phyloP scores from a whole-genome alignment of 2,329 filamentous ascomycete species.

The Periconia sp. region DNA sequence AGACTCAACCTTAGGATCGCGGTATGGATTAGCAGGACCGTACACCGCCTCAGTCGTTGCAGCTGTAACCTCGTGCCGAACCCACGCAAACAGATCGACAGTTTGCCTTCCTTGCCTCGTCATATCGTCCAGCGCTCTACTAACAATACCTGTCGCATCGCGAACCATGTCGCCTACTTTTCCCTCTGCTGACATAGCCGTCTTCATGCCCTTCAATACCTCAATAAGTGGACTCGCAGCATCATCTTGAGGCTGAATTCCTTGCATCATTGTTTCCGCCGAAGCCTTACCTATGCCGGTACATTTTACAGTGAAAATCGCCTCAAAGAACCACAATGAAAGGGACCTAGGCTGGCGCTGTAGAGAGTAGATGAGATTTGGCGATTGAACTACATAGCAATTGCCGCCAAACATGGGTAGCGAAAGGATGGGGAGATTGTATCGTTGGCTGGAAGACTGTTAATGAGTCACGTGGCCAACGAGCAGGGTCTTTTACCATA shows the following conservation, averaged over 20 bases:
- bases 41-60: constrained; percentile 47
- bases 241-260: background rate
- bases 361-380: constrained; percentile 39
- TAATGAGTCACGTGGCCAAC: background rate
- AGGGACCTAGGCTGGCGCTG: constrained; percentile 43
- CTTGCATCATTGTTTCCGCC: background rate
- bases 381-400: constrained; percentile 46
- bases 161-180: background rate
- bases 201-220: constrained; percentile 1
- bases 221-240: constrained; percentile 1
- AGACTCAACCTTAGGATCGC: constrained; percentile 32
- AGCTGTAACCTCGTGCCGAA: constrained; percentile 32
- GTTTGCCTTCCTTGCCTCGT: background rate
- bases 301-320: background rate
- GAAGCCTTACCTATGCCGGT: background rate
- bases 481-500: background rate
- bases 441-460: constrained; percentile 1
- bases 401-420: constrained; percentile 44
- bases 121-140: background rate
- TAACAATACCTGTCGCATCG: background rate
- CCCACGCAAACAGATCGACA: constrained; percentile 21
- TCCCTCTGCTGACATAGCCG: background rate
- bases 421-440: constrained; percentile 43
- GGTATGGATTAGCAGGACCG: constrained; percentile 45
- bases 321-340: constrained; percentile 47